These are phyloP conservation scores for Floccularia luteovirens DNA, from an alignment of 768 basidiomycete genomes.

Conservation along the genomic window DNA sequence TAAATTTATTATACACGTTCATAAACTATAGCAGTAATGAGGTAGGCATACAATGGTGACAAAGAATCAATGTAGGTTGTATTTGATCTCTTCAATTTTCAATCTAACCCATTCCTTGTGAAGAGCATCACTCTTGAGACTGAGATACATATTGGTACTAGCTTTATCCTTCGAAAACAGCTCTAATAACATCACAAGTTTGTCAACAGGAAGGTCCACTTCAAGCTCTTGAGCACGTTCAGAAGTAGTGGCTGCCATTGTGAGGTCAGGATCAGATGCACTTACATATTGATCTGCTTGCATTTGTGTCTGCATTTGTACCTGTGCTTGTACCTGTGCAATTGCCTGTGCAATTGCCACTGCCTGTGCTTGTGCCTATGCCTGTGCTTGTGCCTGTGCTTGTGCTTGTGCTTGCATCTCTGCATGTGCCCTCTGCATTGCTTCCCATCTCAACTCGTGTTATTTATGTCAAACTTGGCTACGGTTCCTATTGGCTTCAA, in stretches of 20 bases:
- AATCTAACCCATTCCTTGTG: conserved; percentile 5
- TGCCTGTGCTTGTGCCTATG: no score
- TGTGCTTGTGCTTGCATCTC: no score
- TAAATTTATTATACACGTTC: neutral
- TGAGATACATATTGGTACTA: conserved; percentile 6
- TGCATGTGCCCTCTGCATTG: no score
- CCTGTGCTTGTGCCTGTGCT: no score
- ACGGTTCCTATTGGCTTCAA: no score
- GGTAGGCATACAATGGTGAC: neutral
- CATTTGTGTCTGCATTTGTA: no score
- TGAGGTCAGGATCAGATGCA: conserved; percentile 5
- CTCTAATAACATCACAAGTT: conserved; percentile 4
- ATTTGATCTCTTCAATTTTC: conserved; percentile 3
- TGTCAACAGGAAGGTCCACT: conserved; percentile 1
- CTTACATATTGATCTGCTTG: no score
- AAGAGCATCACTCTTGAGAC: conserved; percentile 1
- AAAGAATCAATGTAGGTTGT: neutral
- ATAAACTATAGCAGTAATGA: neutral
- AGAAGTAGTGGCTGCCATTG: conserved; percentile 2
- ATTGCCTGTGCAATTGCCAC: no score
- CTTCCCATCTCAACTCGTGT: no score
- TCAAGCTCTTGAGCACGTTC: neutral
- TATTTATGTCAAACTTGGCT: no score
- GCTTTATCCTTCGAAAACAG: conserved; percentile 1
- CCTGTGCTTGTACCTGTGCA: no score